A percentile compares a stretch with the other conserved stretches of the same genome.
Evolutionary conservation across 306 rosid genomes (phyloP).

Genomic region (Begonia loranthoides): DNA sequence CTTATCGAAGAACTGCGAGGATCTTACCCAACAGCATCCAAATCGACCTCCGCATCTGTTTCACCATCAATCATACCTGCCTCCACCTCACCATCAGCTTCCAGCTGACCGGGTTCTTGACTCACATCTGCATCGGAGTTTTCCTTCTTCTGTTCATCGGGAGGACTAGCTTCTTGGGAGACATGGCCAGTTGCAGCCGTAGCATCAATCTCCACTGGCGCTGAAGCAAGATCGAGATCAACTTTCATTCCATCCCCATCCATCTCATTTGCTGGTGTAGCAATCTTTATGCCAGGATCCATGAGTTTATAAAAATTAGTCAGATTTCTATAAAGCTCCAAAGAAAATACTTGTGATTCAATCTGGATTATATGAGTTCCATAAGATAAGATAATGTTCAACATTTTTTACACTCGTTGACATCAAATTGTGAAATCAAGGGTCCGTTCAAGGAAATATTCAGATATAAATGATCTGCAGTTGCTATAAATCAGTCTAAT

Average conservation of each 20-base stretch:
- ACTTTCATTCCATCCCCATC: constrained; percentile 59
- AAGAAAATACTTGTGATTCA: too few species aligned
- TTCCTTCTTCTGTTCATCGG: constrained; percentile 69
- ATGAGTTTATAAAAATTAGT: not conserved
- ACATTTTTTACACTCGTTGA: too few species aligned
- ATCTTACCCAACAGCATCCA: constrained; percentile 44
- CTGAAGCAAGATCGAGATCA: constrained; percentile 30
- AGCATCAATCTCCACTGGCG: constrained; percentile 53
- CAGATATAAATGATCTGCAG: too few species aligned
- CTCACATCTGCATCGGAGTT: constrained; percentile 64
- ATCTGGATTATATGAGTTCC: too few species aligned
- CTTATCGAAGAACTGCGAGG: too few species aligned
- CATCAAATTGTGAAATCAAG: too few species aligned
- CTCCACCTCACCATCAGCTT: constrained; percentile 71
- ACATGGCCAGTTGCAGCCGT: constrained; percentile 20
- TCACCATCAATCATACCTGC: constrained; percentile 77
- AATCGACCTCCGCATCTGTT: constrained; percentile 63
- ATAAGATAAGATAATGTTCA: too few species aligned
- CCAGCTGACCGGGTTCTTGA: constrained; percentile 81
- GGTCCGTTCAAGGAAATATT: too few species aligned
- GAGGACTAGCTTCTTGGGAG: constrained; percentile 50
- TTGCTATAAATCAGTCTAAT: too few species aligned
- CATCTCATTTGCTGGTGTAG: constrained; percentile 48
- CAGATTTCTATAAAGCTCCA: too few species aligned
- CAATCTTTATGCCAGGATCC: constrained; percentile 22